A percentile compares a stretch with the other conserved stretches of the same genome.
Evolutionary conservation across 139 green algal genomes (phyloP).

Genomic region (Pedinophyceae sp.): DNA sequence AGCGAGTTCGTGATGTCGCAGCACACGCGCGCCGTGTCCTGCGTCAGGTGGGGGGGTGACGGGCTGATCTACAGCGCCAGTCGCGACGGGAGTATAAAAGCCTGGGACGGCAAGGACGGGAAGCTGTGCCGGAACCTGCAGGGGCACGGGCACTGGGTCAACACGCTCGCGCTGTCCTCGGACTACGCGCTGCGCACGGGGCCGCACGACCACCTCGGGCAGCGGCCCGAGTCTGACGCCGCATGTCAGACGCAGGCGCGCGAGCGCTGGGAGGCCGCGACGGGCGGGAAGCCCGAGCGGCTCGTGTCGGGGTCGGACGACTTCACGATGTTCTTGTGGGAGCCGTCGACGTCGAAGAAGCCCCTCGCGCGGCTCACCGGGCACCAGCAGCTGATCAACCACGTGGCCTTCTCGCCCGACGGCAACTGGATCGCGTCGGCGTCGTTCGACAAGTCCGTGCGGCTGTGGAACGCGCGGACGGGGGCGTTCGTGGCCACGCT

Average conservation of each 20-base stretch:
- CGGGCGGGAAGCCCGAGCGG: constrained; percentile 46
- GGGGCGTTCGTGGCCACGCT: constrained; percentile 83
- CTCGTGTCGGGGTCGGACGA: constrained; percentile 90
- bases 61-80: constrained; percentile 74
- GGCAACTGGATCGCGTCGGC: constrained; percentile 76
- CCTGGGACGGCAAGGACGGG: constrained; percentile 68
- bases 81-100: constrained; percentile 71
- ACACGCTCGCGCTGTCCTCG: constrained; percentile 78
- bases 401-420: constrained; percentile 87
- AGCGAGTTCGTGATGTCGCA: constrained; percentile 18
- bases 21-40: constrained; percentile 57
- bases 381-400: constrained; percentile 92
- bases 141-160: constrained; percentile 96
- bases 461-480: constrained; percentile 87
- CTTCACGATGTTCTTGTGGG: constrained; percentile 94
- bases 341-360: constrained; percentile 42
- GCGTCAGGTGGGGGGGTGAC: constrained; percentile 82
- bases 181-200: constrained; percentile 78
- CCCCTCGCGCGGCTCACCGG: constrained; percentile 77
- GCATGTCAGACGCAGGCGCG: constrained; percentile 15
- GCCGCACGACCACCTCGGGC: constrained; percentile 73
- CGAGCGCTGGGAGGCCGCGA: constrained; percentile 44
- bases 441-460: constrained; percentile 94
- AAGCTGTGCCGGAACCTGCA: constrained; percentile 57
- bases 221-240: constrained; percentile 10